These are phyloP conservation scores for Royoungia palumana DNA, from an alignment of 768 basidiomycete species.

Conservation along the genomic window DNA sequence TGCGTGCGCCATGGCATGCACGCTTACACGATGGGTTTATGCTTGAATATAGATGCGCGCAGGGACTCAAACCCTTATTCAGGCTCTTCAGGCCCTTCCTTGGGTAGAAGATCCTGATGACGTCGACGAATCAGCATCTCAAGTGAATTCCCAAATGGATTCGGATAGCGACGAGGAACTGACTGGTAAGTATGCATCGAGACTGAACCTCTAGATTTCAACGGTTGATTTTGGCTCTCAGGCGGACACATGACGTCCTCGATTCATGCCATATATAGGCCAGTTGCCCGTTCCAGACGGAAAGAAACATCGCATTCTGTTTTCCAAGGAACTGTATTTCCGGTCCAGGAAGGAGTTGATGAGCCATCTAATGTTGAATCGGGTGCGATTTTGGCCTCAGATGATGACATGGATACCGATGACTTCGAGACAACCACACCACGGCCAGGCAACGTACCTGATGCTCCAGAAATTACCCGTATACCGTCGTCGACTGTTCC, in stretches of 20 bases:
- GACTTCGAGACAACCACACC: constrained; percentile 59
- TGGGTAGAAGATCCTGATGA: constrained; percentile 69
- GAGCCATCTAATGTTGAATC: constrained; percentile 31
- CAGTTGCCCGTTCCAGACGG: constrained; percentile 64
- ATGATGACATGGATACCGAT: constrained; percentile 52
- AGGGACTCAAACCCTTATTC: constrained; percentile 86
- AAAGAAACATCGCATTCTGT: constrained; percentile 24
- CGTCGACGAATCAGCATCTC: constrained; percentile 55
- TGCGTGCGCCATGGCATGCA: constrained; percentile 34
- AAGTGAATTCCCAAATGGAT: constrained; percentile 39
- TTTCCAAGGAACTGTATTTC: constrained; percentile 7
- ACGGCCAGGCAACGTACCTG: constrained; percentile 28
- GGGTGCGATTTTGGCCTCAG: constrained; percentile 36
- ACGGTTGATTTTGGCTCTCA: constrained; percentile 19
- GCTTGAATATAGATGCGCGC: constrained; percentile 63
- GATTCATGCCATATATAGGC: constrained; percentile 84
- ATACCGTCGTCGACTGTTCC: constrained; percentile 8
- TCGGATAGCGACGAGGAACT: constrained; percentile 66
- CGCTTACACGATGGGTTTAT: not conserved
- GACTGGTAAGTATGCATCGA: constrained; percentile 33
- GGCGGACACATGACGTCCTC: constrained; percentile 68
- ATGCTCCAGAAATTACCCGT: constrained; percentile 4
- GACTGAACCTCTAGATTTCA: not conserved
- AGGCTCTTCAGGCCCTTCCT: constrained; percentile 82
- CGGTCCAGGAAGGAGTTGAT: constrained; percentile 26